A percentile compares a stretch with the other conserved stretches of the same genome.
Conservation (phyloP, 129 eudicot genomes). For the Heracleum sosnowskyi region DNA sequence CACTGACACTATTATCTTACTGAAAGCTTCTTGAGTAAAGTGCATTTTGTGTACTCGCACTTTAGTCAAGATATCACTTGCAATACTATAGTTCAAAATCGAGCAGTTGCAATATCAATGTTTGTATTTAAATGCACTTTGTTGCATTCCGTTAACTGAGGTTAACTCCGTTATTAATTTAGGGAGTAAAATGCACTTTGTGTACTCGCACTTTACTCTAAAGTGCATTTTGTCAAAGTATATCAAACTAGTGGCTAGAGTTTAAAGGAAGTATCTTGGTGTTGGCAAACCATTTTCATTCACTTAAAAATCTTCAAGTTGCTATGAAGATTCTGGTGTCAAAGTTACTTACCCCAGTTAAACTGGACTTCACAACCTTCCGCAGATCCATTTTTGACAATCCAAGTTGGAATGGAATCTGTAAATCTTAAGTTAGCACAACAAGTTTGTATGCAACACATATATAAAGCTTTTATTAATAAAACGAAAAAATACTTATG, state of each 20-base stretch:
- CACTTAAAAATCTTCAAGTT: background rate
- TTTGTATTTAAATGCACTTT: too few species aligned
- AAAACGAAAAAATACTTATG: background rate
- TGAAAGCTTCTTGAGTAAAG: background rate
- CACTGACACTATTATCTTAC: background rate
- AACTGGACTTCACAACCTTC: slow-evolving; percentile 88
- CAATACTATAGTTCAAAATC: too few species aligned
- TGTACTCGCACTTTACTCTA: too few species aligned
- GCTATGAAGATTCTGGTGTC: background rate
- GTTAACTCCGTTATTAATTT: background rate
- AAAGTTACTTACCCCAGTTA: slow-evolving; percentile 67
- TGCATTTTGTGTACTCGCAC: too few species aligned
- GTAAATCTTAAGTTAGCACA: slow-evolving; percentile 15
- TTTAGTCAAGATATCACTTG: too few species aligned
- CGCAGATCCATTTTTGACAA: slow-evolving; percentile 80
- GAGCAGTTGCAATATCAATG: too few species aligned
- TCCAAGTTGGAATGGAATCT: slow-evolving; percentile 95
- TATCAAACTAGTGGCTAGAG: background rate
- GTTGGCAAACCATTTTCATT: background rate
- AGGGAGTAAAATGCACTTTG: too few species aligned
- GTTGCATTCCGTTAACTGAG: too few species aligned
- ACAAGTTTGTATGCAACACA: background rate
- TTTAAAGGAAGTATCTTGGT: background rate
- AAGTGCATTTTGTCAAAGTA: slow-evolving; percentile 8
- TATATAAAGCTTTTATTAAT: background rate